Conservation (phyloP, 495 filamentous ascomycete genomes). For the Daldinia loculata region DNA sequence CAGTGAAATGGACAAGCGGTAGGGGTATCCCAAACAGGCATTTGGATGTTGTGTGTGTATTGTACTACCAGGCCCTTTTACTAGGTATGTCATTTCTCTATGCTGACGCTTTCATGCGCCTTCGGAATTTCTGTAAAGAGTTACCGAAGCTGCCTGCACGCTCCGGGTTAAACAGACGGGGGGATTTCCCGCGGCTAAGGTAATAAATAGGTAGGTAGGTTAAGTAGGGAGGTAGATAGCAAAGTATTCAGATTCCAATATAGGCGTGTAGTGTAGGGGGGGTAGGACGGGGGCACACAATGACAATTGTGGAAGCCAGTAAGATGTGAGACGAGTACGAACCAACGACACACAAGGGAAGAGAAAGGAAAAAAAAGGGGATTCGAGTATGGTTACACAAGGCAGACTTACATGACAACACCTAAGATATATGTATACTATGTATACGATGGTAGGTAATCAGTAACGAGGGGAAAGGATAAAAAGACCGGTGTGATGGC, state of each 20-base stretch:
- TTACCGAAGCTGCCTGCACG: slow-evolving; percentile 22
- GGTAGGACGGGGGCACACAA: slow-evolving; percentile 1
- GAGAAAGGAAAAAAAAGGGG: not conserved
- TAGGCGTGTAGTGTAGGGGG: not conserved
- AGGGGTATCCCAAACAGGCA: not conserved
- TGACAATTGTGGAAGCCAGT: not conserved
- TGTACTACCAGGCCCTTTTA: not conserved
- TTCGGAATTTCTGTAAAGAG: slow-evolving; percentile 15
- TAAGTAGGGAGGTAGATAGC: slow-evolving; percentile 5
- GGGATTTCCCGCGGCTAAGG: slow-evolving; percentile 6
- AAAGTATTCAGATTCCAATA: slow-evolving; percentile 1
- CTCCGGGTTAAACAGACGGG: slow-evolving; percentile 14
- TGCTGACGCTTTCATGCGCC: slow-evolving; percentile 6
- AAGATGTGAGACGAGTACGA: not conserved
- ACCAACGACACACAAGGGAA: not conserved
- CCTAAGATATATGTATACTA: not conserved
- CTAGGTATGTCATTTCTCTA: not conserved
- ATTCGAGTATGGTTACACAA: slow-evolving; percentile 24
- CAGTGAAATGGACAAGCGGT: not conserved
- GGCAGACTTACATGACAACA: not conserved
- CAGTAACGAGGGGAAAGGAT: not conserved
- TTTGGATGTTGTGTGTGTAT: not conserved
- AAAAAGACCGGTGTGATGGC: slow-evolving; percentile 34
- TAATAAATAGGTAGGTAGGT: slow-evolving; percentile 7
- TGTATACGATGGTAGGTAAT: not conserved